Evolutionary conservation across 352 stramenopile species (phyloP).

Genomic region (Pythium dissimile): DNA sequence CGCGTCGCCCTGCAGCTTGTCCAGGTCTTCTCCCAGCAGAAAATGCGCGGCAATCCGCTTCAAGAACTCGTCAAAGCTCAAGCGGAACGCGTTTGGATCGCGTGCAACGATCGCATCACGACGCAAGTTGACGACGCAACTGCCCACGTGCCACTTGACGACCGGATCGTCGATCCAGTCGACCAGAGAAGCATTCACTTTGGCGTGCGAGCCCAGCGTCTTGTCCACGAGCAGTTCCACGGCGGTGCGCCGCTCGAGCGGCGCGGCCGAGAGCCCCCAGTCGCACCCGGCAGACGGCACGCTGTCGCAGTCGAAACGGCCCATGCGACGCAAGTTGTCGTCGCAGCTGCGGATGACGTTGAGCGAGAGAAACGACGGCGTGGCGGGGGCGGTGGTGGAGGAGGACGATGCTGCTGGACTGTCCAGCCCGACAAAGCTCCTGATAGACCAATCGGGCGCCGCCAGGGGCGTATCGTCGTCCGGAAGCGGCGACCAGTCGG

Average conservation of each 20-base stretch:
- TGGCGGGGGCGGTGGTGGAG: too few species aligned
- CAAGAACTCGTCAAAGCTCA: neutral
- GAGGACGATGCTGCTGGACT: too few species aligned
- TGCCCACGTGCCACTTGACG: neutral
- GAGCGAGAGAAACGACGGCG: neutral
- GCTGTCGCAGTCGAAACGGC: too few species aligned
- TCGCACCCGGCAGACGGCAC: neutral
- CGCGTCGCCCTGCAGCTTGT: neutral
- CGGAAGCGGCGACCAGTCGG: neutral
- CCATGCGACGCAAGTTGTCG: conserved; percentile 4
- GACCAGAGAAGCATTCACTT: conserved; percentile 2
- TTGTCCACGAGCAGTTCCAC: conserved; percentile 5
- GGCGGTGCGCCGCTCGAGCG: conserved; percentile 1
- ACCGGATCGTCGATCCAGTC: conserved; percentile 6
- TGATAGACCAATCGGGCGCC: too few species aligned
- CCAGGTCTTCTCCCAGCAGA: neutral
- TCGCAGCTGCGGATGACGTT: conserved; percentile 5
- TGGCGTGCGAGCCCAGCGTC: conserved; percentile 1
- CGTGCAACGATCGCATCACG: neutral
- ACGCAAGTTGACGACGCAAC: conserved; percentile 1
- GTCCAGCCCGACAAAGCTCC: too few species aligned
- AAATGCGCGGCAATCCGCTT: neutral
- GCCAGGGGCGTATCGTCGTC: too few species aligned
- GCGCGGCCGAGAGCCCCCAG: neutral
- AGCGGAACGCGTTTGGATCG: neutral